Base-by-base conservation (phyloP, 148 eudicot species). In the Chenopodium quinoa region DNA sequence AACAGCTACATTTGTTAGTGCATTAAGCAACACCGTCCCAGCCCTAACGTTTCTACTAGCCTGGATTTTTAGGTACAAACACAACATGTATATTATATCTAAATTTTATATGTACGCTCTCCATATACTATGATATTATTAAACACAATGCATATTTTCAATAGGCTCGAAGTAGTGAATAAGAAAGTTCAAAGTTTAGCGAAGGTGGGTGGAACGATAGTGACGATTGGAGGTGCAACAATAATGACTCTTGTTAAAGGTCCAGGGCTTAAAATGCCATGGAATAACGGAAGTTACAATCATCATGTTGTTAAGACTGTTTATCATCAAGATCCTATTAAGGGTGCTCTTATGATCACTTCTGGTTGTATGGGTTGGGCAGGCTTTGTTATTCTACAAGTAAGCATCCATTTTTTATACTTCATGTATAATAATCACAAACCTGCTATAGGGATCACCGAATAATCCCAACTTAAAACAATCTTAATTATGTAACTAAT, bases 31-130 rank as follows among this genome's bases (percentile, higher is more conserved):
- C 73, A 78, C 89, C 37, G 76, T 96, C 40, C 99, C 98, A 1
- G 99, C 97, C 80, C 31, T 93, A 46, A 91, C 98, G 1, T 95
- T 95, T 81, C 3, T 91, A 22, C 70, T 95, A 88, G 98, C 98
- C 79, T 95, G 96, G 93, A 81, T 85, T 29, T 80, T 93, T 14
- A 91, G 97, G 97, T 92, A 80, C 22, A 4, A 40, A 40, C 44
- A 40, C 44, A 37, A 34, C 4, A 40, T 7, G 6, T 40, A 40
- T 5, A 40, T 40, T 40, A 40, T 0, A 40, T 5, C 7, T 40
- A 40, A 40, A 6, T 40, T 40, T 40, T 40, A 6, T 40, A 40
- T 7, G 44, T 40, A 40, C 0, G 8, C 5, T 40, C 5, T 40
- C 7, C 44, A 4, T 6, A 0, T 40, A 4, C 4, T 40, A 0